Evolutionary conservation across 164 flowering plant genomes (phyloP), one percentile per base, ranked within the genome.

Genomic region (Stephania japonica): DNA sequence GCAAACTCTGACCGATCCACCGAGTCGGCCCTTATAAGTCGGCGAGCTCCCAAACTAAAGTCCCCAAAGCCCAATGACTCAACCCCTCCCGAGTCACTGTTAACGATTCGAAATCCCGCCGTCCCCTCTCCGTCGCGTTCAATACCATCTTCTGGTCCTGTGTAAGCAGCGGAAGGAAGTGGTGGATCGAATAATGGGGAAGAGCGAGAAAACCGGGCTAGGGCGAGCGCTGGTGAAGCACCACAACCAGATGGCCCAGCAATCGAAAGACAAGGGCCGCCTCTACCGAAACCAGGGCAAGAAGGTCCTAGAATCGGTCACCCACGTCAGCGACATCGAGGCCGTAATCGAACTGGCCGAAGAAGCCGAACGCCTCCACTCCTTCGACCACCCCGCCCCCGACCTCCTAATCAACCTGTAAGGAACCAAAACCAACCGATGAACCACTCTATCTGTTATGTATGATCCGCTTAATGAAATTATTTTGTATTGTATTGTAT

Each of bases 221-320:
- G 97, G 99, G 3, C 80, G 99, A 74, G 86, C 98, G 13, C 83
- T 95, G 75, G 98, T 95, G 85, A 95, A 83, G 90, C 93, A 95
- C 69, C 97, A 93, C 72, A 91, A 91, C 77, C 93, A 91, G 49
- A 87, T 91, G 94, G 75, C 88, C 8, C 91, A 82, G 71, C 87
- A 87, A 72, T 72, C 96, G 70, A 91, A 90, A 62, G 98, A 93
- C 72, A 95, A 91, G 71, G 97, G 94, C 44, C 78, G 65, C 7
- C 72, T 70, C 62, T 89, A 88, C 84, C 76, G 70, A 53, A 82
- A 75, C 70, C 89, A 81, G 77, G 80, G 87, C 18, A 88, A 88
- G 83, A 88, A 87, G 70, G 87, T 87, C 42, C 87, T 96, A 16
- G 91, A 91, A 77, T 96, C 99, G 5, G 83, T 91, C 65, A 96